Base-by-base conservation (phyloP, 805 yeast genomes). In the Myxozyma mucilagina region DNA sequence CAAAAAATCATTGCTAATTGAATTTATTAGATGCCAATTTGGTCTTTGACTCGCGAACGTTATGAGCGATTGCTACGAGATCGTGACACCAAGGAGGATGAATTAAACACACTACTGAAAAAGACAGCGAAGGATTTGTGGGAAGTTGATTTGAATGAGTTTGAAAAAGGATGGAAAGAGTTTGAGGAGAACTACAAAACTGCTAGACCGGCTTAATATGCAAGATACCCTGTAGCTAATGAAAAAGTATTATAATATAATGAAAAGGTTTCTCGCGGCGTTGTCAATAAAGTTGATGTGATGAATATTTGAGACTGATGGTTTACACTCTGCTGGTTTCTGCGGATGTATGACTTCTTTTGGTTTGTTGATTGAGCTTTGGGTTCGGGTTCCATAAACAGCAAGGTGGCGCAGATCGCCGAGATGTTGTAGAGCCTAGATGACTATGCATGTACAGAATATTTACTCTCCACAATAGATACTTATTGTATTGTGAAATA, bases 1-100 rank as follows among this genome's bases (percentile, higher is more conserved):
- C 20, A 11, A 18, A 4, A 13, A 7, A 38, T 18, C n/a, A 29
- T 10, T 8, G 20, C 6, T 4, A n/a, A 38, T n/a, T 13, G n/a
- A 41, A n/a, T 5, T 9, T 41, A 13, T 3, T 47, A 57, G 56
- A 89, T 94, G 97, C 84, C 91, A 39, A 86, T 94, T 66, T 90
- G 97, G 94, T 87, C 97, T 42, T 82, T 94, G 71, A 93, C 99
- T 0, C 81, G 80, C 60, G 99, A 94, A 75, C 83, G 94, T 68
- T 94, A 92, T 71, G 92, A 90, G 69, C 86, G 83, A 67, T 78
- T 94, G 66, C 77, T 91, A 69, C 80, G 80, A 56, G 96, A 92
- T 72, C 82, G 84, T 63, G 89, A 84, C 59, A 86, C 78, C 31
- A 87, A 86, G 69, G 93, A 90, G 71, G 78, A 73, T 11, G 96